Base-by-base conservation (phyloP, 176 grass and related monocot genomes). In the Chrysopogon serrulatus region DNA sequence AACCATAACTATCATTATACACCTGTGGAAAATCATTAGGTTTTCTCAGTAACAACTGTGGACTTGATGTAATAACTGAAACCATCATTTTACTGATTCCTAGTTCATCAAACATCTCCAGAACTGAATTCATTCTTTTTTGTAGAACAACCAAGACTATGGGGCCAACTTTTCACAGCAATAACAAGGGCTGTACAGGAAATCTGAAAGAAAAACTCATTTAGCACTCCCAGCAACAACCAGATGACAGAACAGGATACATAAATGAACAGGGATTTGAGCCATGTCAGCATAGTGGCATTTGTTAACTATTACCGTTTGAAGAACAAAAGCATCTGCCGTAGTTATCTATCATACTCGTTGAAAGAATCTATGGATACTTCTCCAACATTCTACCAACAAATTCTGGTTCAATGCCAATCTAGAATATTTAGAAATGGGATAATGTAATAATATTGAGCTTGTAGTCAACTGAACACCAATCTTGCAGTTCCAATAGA, bases 281-380 rank as follows among this genome's bases (percentile, higher is more conserved):
- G 8, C 18, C 33, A 77, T 24, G n/a, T n/a, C n/a, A 16, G 2
- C 35, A 62, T 42, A 14, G 32, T 31, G 56, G 6, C 16, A 48
- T n/a, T 54, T 92, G n/a, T n/a, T n/a, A 89, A 92, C 92, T 91
- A 89, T 73, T 83, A 81, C 87, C 73, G 82, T 8, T 85, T 81
- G 69, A 97, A 97, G 41, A 89, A 91, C 47, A 82, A 57, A 65
- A 92, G 19, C 17, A 94, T 77, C 68, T 87, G 77, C 24, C 44
- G 68, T 92, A 97, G 83, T 97, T 97, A 39, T 86, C 77, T 82
- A 87, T 87, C 51, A 94, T 88, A 85, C 86, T 82, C 87, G 86
- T 77, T 67, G 92, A 97, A 83, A 97, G 90, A 76, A 97, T 89
- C 95, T 90, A 97, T 61, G 95, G 88, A 86, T 97, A 97, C 56